Conservation (phyloP, 2,329 filamentous ascomycete genomes). For the Ophiostoma quercus region DNA sequence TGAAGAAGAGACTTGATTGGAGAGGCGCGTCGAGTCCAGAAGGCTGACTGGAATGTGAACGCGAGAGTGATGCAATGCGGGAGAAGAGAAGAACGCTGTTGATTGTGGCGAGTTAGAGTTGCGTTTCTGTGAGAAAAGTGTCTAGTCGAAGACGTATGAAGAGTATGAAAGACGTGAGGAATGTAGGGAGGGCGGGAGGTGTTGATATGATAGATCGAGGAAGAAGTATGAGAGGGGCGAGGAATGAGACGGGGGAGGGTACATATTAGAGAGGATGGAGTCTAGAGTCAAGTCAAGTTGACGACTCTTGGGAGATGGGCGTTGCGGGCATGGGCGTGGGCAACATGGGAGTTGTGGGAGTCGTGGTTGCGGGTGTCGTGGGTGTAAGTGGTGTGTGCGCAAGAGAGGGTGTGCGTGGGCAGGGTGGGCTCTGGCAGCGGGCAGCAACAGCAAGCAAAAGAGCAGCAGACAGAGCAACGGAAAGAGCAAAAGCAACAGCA, state of each 20-base stretch:
- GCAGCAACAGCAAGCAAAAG: not conserved
- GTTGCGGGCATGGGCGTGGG: not conserved
- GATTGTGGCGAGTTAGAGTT: not conserved
- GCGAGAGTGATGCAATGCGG: slow-evolving; percentile 10
- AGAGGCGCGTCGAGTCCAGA: slow-evolving; percentile 18
- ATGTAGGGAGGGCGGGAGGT: slow-evolving; percentile 11
- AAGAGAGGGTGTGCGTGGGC: slow-evolving; percentile 12
- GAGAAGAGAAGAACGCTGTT: slow-evolving; percentile 2
- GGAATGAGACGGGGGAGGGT: slow-evolving; percentile 17
- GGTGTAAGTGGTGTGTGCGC: slow-evolving; percentile 14
- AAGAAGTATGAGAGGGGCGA: slow-evolving; percentile 19
- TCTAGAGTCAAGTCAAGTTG: slow-evolving; percentile 7
- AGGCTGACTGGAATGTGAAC: slow-evolving; percentile 20
- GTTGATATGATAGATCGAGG: slow-evolving; percentile 7
- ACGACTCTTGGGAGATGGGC: not conserved
- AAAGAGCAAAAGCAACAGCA: not conserved
- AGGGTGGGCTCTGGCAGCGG: not conserved
- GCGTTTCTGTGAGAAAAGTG: not conserved
- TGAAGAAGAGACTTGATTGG: not conserved
- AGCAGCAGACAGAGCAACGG: not conserved
- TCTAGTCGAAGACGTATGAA: slow-evolving; percentile 16
- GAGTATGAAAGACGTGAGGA: slow-evolving; percentile 12
- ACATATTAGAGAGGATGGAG: slow-evolving; percentile 18
- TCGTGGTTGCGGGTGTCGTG: not conserved
- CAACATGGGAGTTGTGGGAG: not conserved